Percentiles rank a stretch among this genome's conserved stretches.
Conservation (phyloP, 1,284 basidiomycete genomes). For the Inonotus obliquus region DNA sequence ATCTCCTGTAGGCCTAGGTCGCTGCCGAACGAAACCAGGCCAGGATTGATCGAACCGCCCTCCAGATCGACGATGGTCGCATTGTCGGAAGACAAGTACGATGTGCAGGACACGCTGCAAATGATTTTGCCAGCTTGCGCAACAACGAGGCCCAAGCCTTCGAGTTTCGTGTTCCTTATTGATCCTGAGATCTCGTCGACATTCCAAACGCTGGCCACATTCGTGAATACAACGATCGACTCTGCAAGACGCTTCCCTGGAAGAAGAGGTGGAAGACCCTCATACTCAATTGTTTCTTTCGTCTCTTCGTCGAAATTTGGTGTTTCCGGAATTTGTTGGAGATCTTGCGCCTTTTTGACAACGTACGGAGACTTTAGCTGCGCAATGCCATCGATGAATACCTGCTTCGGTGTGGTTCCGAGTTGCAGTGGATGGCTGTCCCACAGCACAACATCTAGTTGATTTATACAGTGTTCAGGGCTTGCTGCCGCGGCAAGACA, state of each 20-base stretch:
- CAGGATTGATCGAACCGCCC: slow-evolving; percentile 52
- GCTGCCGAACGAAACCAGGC: slow-evolving; percentile 56
- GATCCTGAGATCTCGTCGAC: slow-evolving; percentile 25
- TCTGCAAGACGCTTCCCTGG: slow-evolving; percentile 8
- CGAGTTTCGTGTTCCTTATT: slow-evolving; percentile 21
- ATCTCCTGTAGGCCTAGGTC: slow-evolving; percentile 59
- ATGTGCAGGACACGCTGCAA: slow-evolving; percentile 21
- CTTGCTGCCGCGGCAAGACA: neutral
- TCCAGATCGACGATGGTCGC: slow-evolving; percentile 40
- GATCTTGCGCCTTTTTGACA: slow-evolving; percentile 18
- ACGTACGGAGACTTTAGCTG: slow-evolving; percentile 17
- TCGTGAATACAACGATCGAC: slow-evolving; percentile 52
- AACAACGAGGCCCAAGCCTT: slow-evolving; percentile 33
- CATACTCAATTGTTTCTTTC: slow-evolving; percentile 23
- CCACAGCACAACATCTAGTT: slow-evolving; percentile 45
- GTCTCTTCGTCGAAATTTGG: slow-evolving; percentile 24
- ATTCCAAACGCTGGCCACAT: slow-evolving; percentile 47
- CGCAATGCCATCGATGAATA: slow-evolving; percentile 23
- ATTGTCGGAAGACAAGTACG: slow-evolving; percentile 22
- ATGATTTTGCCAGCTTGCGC: slow-evolving; percentile 38
- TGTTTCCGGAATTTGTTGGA: slow-evolving; percentile 21
- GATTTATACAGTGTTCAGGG: neutral
- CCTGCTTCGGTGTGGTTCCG: slow-evolving; percentile 36
- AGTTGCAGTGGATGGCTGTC: slow-evolving; percentile 45
- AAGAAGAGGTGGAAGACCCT: slow-evolving; percentile 24